Evolutionary conservation across 2,329 filamentous ascomycete genomes (phyloP).

Genomic region (Neonectria hederae): DNA sequence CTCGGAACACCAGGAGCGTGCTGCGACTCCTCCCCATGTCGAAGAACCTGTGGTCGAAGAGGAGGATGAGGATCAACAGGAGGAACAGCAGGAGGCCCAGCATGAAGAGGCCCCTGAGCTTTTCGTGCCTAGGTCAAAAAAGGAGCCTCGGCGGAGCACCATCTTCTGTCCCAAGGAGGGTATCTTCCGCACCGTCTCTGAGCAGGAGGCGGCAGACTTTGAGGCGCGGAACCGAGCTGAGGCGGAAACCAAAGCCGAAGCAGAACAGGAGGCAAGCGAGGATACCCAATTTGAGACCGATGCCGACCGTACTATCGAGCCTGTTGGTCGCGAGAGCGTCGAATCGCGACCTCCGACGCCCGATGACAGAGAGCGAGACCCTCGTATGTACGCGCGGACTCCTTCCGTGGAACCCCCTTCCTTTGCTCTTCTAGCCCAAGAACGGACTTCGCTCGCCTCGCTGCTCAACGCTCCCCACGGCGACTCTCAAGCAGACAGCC

Average conservation of each 20-base stretch:
- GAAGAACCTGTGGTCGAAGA: conserved; percentile 31
- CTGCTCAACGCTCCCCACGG: conserved; percentile 65
- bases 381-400: conserved; percentile 62
- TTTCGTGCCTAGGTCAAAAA: conserved; percentile 43
- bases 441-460: conserved; percentile 68
- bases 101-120: conserved; percentile 28
- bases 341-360: conserved; percentile 46
- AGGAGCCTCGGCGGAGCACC: conserved; percentile 59
- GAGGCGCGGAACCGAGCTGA: conserved; percentile 45
- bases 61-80: conserved; percentile 11
- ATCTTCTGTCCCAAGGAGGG: conserved; percentile 71
- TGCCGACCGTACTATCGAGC: conserved; percentile 7
- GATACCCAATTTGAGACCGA: conserved; percentile 23
- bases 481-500: conserved; percentile 41
- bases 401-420: conserved; percentile 70
- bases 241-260: conserved; percentile 30
- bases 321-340: conserved; percentile 4
- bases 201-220: conserved; percentile 59
- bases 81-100: conserved; percentile 12
- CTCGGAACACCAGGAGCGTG: conserved; percentile 37
- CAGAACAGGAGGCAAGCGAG: neutral
- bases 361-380: conserved; percentile 46
- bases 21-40: conserved; percentile 25
- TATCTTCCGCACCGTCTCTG: conserved; percentile 68
- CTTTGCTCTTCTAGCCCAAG: conserved; percentile 63